Conservation (phyloP, 805 yeast genomes). For the Monosporozyma yasuniensis region DNA sequence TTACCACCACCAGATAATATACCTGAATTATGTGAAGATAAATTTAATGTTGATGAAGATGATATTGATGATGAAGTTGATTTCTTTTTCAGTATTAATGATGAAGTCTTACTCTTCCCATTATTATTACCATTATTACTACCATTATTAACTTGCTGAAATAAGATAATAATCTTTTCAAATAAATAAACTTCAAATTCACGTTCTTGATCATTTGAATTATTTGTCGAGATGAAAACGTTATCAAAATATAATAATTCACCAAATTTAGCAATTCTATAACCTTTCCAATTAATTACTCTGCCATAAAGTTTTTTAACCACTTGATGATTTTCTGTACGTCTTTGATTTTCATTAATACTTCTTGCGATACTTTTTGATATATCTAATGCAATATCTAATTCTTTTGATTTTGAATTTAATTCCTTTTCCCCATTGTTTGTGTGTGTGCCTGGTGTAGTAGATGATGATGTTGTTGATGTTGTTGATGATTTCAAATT, state of each 20-base stretch:
- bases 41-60: constrained; percentile 9
- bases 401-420: constrained; percentile 38
- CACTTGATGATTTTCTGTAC: constrained; percentile 73
- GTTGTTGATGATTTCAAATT: background rate
- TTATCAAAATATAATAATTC: constrained; percentile 68
- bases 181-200: constrained; percentile 87
- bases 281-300: constrained; percentile 89
- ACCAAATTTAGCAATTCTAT: constrained; percentile 70
- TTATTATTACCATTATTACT: background rate
- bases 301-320: constrained; percentile 61
- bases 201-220: constrained; percentile 54
- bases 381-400: constrained; percentile 58
- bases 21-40: constrained; percentile 4
- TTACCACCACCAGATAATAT: background rate
- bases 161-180: constrained; percentile 57
- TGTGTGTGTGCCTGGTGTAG: background rate
- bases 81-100: constrained; percentile 35
- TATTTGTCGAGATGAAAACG: constrained; percentile 42
- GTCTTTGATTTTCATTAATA: constrained; percentile 89
- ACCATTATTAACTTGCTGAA: constrained; percentile 41
- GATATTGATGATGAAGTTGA: constrained; percentile 23
- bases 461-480: background rate
- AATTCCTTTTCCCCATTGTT: background rate
- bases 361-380: constrained; percentile 77
- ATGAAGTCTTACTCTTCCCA: constrained; percentile 39